Base-by-base conservation (phyloP, 176 grass and related monocot genomes). In the Elymus sibiricus region DNA sequence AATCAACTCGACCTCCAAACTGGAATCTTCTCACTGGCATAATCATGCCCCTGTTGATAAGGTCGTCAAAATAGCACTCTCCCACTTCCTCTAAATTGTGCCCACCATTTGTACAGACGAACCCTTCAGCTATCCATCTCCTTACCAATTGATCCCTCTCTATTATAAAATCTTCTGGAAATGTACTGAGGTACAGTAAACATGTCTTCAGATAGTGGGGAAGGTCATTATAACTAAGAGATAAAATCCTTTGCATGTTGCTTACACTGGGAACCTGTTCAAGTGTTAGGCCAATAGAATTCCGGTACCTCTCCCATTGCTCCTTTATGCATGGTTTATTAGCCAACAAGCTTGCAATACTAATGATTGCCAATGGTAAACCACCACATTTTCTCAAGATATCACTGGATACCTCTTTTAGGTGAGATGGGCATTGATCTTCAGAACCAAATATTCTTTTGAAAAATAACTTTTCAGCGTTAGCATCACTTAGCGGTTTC, bases 201-300 rank as follows among this genome's bases (percentile, higher is more conserved):
- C 31, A 32, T 32, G 31, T 32, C 31, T 32, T 32, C 31, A 32
- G 31, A 32, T 32, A 32, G 31, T 32, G 31, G 31, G 31, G 31
- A 32, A 32, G 31, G 31, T 32, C 31, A 61, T 62, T 63, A 80
- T 80, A 60, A 80, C 77, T 80, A 63, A 80, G 61, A 27, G 49
- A 61, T 13, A 32, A 64, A 27, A 80, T 80, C 47, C 34, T 31
- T 15, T 63, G 58, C 32, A 80, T 59, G 42, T 62, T 25, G 14
- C 59, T 25, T 3, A 62, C 27, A 27, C 53, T 37, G 10, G 46
- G 37, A 80, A 62, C 47, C 7, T 24, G 37, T 17, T 63, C 49
- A 38, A 38, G 16, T 62, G 19, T 7, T 11, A 21, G 32, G 34
- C 37, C 9, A 61, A 80, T 56, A 80, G 19, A 34, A 63, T 80